Conservation (phyloP, 495 filamentous ascomycete genomes). For the Gamarada debralockiae region DNA sequence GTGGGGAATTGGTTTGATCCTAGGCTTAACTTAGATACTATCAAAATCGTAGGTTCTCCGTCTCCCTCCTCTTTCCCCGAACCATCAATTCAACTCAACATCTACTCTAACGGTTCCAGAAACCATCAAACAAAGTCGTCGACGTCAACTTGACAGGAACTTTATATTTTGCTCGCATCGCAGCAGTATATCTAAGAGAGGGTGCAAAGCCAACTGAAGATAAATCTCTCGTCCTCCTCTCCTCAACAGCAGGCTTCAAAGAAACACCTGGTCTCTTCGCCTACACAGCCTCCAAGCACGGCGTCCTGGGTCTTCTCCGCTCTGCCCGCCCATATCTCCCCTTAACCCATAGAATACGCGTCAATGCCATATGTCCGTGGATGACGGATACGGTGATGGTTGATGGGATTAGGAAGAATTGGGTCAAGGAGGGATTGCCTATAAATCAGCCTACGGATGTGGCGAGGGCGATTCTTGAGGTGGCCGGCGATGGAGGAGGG, state of each 20-base stretch:
- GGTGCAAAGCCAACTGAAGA: constrained; percentile 18
- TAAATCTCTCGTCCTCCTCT: constrained; percentile 44
- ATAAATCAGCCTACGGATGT: constrained; percentile 42
- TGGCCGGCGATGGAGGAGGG: constrained; percentile 26
- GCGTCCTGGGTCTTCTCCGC: constrained; percentile 46
- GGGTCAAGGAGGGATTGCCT: constrained; percentile 41
- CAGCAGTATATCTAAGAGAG: constrained; percentile 1
- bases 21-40: constrained; percentile 14
- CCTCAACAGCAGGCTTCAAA: constrained; percentile 39
- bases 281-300: constrained; percentile 49
- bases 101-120: background rate
- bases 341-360: constrained; percentile 37
- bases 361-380: constrained; percentile 54
- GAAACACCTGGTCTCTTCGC: constrained; percentile 35
- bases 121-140: background rate
- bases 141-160: constrained; percentile 3
- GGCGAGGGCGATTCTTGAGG: constrained; percentile 37
- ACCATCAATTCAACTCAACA: background rate
- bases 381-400: constrained; percentile 43
- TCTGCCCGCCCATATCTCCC: constrained; percentile 39
- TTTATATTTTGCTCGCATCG: constrained; percentile 7
- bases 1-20: constrained; percentile 22
- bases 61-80: background rate
- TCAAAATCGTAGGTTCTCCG: constrained; percentile 1
- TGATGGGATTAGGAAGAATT: constrained; percentile 36